Evolutionary conservation across 1,284 basidiomycete species (phyloP).

Genomic region (Pisolithus thermaeus): DNA sequence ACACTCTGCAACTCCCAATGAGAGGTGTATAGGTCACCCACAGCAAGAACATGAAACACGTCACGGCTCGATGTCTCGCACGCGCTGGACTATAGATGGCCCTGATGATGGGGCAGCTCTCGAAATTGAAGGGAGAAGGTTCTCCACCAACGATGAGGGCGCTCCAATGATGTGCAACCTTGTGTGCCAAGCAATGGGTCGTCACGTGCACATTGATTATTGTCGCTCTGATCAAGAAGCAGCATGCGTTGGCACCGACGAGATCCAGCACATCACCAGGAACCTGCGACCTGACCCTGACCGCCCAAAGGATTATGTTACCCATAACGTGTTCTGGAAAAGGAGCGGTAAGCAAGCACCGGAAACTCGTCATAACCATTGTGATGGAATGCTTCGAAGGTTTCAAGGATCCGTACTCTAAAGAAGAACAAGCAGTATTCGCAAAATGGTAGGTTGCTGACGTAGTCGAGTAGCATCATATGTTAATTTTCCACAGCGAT

Average conservation of each 20-base stretch:
- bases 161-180: slow-evolving; percentile 61
- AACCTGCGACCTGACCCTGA: slow-evolving; percentile 41
- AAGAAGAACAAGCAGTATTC: slow-evolving; percentile 43
- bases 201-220: slow-evolving; percentile 52
- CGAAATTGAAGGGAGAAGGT: slow-evolving; percentile 49
- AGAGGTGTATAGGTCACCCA: slow-evolving; percentile 40
- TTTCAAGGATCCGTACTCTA: slow-evolving; percentile 44
- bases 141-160: slow-evolving; percentile 48
- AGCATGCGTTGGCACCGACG: slow-evolving; percentile 35
- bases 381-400: neutral
- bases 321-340: slow-evolving; percentile 53
- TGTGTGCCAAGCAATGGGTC: slow-evolving; percentile 31
- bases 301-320: slow-evolving; percentile 47
- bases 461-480: neutral
- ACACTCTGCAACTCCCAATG: neutral
- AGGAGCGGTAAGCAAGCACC: slow-evolving; percentile 37
- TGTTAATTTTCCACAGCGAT: slow-evolving; percentile 30
- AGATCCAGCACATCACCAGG: slow-evolving; percentile 42
- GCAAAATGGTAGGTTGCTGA: slow-evolving; percentile 39
- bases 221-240: slow-evolving; percentile 39
- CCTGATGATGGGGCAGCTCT: slow-evolving; percentile 36
- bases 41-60: slow-evolving; percentile 54
- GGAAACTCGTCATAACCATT: neutral
- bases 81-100: slow-evolving; percentile 49
- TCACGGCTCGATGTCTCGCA: slow-evolving; percentile 57